Evolutionary conservation across 257 asterid species (phyloP).

Genomic region (Primulina tabacum): DNA sequence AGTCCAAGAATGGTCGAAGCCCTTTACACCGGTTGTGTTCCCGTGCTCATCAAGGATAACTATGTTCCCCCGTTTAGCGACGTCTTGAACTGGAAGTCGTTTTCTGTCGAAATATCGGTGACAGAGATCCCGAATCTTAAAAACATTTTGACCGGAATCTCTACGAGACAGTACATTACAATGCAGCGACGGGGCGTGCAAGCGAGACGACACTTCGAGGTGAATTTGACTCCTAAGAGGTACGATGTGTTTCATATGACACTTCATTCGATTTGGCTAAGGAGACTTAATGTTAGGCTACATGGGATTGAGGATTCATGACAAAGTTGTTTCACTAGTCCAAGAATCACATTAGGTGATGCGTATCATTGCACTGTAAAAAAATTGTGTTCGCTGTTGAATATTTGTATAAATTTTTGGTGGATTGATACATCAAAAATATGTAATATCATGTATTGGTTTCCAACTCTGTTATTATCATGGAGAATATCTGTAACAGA

Average conservation of each 20-base stretch:
- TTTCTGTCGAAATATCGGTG: slow-evolving; percentile 49
- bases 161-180: slow-evolving; percentile 60
- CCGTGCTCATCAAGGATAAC: slow-evolving; percentile 57
- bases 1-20: slow-evolving; percentile 88
- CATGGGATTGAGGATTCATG: slow-evolving; percentile 42
- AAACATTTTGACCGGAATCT: slow-evolving; percentile 51
- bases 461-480: too few relatives aligned
- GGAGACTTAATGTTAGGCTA: slow-evolving; percentile 57
- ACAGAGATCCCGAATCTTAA: slow-evolving; percentile 56
- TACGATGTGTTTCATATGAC: slow-evolving; percentile 86
- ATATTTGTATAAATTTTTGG: background rate
- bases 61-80: slow-evolving; percentile 77
- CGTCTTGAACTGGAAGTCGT: slow-evolving; percentile 65
- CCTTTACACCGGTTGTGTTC: slow-evolving; percentile 70
- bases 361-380: background rate
- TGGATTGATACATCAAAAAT: background rate
- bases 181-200: slow-evolving; percentile 68
- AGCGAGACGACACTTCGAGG: slow-evolving; percentile 71
- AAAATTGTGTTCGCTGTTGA: too few relatives aligned
- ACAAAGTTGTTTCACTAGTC: background rate
- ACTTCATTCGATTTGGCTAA: slow-evolving; percentile 85
- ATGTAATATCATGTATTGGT: background rate
- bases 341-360: background rate
- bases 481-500: too few relatives aligned
- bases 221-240: slow-evolving; percentile 59